Evolutionary conservation across 768 basidiomycete species (phyloP).

Genomic region (Leccinum rimulosum): DNA sequence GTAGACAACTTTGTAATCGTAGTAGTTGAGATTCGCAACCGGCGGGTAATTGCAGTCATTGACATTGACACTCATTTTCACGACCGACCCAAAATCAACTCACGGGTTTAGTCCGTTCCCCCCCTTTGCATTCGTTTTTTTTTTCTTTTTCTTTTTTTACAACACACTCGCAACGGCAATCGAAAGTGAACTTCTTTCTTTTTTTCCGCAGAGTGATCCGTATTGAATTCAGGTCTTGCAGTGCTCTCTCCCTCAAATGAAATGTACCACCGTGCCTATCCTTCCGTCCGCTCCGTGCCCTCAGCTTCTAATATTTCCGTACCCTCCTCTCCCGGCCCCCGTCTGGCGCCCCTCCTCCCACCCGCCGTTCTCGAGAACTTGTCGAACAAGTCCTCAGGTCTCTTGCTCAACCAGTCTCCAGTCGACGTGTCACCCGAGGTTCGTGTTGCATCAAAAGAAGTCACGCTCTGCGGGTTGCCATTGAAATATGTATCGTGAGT

Average conservation of each 20-base stretch:
- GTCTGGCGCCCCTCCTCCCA: slow-evolving; percentile 51
- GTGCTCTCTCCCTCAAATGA: slow-evolving; percentile 40
- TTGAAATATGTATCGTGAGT: slow-evolving; percentile 82
- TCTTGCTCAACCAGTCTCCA: slow-evolving; percentile 35
- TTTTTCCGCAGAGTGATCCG: background rate
- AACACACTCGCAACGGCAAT: background rate
- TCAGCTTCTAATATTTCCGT: slow-evolving; percentile 32
- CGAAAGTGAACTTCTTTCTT: slow-evolving; percentile 19
- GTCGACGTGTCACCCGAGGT: slow-evolving; percentile 33
- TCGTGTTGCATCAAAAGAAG: slow-evolving; percentile 28
- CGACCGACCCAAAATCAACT: slow-evolving; percentile 8
- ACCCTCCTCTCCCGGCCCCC: slow-evolving; percentile 33
- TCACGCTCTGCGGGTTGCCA: slow-evolving; percentile 67
- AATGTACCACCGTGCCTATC: slow-evolving; percentile 63
- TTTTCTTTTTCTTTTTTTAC: background rate
- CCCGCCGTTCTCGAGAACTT: slow-evolving; percentile 42
- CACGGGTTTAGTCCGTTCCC: background rate
- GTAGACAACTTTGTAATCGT: background rate
- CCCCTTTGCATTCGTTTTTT: background rate
- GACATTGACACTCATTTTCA: slow-evolving; percentile 6
- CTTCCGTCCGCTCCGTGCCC: slow-evolving; percentile 54
- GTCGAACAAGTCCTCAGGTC: slow-evolving; percentile 39
- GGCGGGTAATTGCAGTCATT: slow-evolving; percentile 6
- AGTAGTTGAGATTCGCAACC: slow-evolving; percentile 1
- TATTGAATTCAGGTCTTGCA: slow-evolving; percentile 19